These are phyloP conservation scores for Aspergillus ustus DNA, from an alignment of 2,329 filamentous ascomycete species.

Conservation along the genomic window DNA sequence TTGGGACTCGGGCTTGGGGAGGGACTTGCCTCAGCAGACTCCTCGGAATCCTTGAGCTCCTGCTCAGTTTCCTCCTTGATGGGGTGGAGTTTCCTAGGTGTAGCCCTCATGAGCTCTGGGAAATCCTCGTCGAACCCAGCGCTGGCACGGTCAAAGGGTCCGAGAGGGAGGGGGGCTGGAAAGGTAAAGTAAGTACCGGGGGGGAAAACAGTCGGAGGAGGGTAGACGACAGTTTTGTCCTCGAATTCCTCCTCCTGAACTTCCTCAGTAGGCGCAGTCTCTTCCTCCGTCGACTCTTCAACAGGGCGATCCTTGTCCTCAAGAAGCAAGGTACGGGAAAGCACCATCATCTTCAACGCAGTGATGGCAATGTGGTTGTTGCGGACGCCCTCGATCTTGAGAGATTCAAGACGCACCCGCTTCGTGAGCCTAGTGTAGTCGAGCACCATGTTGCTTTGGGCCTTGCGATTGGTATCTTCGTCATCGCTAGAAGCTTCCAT, in stretches of 20 bases:
- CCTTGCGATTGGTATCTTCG: conserved; percentile 24
- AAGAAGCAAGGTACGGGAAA: conserved; percentile 36
- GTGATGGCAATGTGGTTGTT: conserved; percentile 34
- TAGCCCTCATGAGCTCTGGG: conserved; percentile 21
- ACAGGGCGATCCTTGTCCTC: conserved; percentile 30
- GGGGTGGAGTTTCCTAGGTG: background rate
- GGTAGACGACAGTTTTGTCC: background rate
- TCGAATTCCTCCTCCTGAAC: background rate
- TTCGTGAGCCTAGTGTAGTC: conserved; percentile 35
- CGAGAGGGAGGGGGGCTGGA: background rate
- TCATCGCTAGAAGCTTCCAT: conserved; percentile 13
- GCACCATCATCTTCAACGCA: conserved; percentile 34
- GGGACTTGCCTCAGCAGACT: background rate
- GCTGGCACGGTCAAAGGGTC: conserved; percentile 23
- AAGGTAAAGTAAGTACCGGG: background rate
- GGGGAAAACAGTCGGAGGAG: background rate
- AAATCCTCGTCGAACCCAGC: conserved; percentile 28
- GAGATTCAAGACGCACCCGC: conserved; percentile 33
- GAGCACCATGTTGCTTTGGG: conserved; percentile 28
- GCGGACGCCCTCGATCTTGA: conserved; percentile 31
- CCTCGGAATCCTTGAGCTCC: background rate
- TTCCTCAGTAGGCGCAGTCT: conserved; percentile 6
- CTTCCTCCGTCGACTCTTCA: conserved; percentile 3
- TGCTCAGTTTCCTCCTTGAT: conserved; percentile 1
- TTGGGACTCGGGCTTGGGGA: background rate